Base-by-base conservation (phyloP, 352 stramenopile species). In the Globisporangium viniferum region DNA sequence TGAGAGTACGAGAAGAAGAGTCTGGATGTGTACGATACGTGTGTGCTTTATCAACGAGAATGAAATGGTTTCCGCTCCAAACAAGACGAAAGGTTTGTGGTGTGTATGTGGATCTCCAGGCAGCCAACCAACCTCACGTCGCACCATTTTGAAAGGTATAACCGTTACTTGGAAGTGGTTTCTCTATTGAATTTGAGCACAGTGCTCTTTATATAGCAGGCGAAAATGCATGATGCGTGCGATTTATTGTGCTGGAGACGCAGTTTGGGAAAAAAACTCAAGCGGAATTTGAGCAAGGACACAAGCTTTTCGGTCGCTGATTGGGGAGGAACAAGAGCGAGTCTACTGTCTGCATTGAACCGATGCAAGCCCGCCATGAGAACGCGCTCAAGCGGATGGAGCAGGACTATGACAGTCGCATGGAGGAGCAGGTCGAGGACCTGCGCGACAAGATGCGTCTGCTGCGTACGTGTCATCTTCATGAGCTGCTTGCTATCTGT, bases 361-460 rank as follows among this genome's bases (percentile, higher is more conserved):
- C 29, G 18, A 89, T 87, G 80, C 80, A 89, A 51, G 76, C 79
- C 12, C 74, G 81, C 10, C 86, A 92, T 63, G 83, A 90, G 20
- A 90, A 84, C 80, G 75, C 75, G 62, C 83, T 93, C 66, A 86
- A 85, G 61, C 80, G 82, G 24, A 89, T 95, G 78, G 87, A 95
- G 66, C 82, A 92, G 35, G 83, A 90, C 51, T 93, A 91, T 59
- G 84, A 93, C 66, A 81, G 76, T 54, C 84, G 85, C 15, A 92
- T 94, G 81, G 86, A 94, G 62, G 88, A 95, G 68, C 88, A 94
- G 57, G 82, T 94, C 36, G 85, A 89, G 49, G 84, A 89, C 33
- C 70, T 95, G n/a, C 77, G 84, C 20, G 88, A 95, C 70, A 94
- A 93, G 69, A 93, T 95, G 86, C 79, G 86, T 18, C 74, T 95